Percentiles rank a stretch among this genome's conserved stretches.
Conservation (phyloP, 2,329 filamentous ascomycete genomes). For the Ophiostoma sp. region DNA sequence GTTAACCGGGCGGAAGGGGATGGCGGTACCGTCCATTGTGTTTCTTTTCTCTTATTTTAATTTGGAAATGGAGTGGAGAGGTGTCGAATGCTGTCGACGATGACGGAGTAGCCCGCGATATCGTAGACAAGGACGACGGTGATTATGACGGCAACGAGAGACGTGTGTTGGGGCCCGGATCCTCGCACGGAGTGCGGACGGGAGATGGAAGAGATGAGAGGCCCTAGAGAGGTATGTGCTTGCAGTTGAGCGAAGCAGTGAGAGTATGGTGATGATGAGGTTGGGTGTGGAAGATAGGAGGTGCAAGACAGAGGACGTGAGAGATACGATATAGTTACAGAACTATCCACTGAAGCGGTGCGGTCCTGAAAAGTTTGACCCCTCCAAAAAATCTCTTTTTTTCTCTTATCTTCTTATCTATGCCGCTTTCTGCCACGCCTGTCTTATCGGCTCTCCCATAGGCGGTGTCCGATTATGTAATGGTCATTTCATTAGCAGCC, state of each 20-base stretch:
- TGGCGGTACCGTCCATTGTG: conserved; percentile 26
- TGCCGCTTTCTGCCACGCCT: conserved; percentile 20
- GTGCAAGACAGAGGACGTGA: no score
- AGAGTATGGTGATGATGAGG: conserved; percentile 6
- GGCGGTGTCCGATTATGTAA: conserved; percentile 14
- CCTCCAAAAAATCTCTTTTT: conserved; percentile 21
- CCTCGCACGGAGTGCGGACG: conserved; percentile 15
- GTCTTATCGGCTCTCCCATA: conserved; percentile 19
- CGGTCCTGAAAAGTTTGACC: conserved; percentile 19
- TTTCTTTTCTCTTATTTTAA: background rate
- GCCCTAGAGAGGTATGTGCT: background rate
- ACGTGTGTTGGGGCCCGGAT: background rate
- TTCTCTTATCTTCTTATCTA: conserved; percentile 22
- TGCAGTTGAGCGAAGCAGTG: background rate
- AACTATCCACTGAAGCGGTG: no score
- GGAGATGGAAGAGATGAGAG: background rate
- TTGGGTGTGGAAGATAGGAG: background rate
- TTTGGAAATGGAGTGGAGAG: conserved; percentile 11
- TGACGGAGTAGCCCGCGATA: background rate
- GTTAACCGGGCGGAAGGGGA: conserved; percentile 27
- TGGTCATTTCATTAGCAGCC: conserved; percentile 2
- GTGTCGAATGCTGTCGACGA: background rate
- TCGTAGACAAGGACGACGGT: background rate
- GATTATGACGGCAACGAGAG: background rate
- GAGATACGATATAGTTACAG: background rate